A percentile compares a stretch with the other conserved stretches of the same genome.
Evolutionary conservation across 768 basidiomycete genomes (phyloP).

Genomic region (Russula sp.): DNA sequence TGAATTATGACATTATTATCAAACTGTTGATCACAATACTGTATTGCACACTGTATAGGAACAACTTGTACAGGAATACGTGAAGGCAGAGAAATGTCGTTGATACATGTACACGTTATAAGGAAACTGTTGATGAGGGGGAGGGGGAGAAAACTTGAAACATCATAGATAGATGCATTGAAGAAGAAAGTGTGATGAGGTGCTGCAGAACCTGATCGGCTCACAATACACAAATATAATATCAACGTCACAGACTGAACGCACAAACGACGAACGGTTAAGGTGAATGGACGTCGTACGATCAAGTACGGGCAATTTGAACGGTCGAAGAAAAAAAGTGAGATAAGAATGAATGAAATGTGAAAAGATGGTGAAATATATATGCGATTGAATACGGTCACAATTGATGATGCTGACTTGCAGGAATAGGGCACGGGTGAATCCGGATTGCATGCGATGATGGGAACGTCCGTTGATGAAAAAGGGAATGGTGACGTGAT

Average conservation of each 20-base stretch:
- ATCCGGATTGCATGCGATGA: constrained; percentile 27
- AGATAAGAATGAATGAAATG: constrained; percentile 28
- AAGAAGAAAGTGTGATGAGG: constrained; percentile 11
- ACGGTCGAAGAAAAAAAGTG: constrained; percentile 21
- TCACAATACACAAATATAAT: constrained; percentile 21
- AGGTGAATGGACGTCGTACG: constrained; percentile 23
- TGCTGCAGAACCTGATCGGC: constrained; percentile 13
- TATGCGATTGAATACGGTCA: constrained; percentile 27
- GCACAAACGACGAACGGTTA: constrained; percentile 19
- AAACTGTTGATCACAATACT: constrained; percentile 11
- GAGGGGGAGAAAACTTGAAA: constrained; percentile 5
- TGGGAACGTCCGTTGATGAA: constrained; percentile 26
- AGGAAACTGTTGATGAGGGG: constrained; percentile 7
- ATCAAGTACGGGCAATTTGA: constrained; percentile 16
- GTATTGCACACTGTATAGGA: constrained; percentile 27
- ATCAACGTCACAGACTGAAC: constrained; percentile 14
- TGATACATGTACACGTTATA: constrained; percentile 26
- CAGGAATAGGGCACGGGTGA: constrained; percentile 23
- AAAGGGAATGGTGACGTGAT: constrained; percentile 27
- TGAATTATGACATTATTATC: neutral
- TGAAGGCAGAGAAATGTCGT: constrained; percentile 13
- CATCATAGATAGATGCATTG: constrained; percentile 28
- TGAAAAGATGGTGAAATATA: constrained; percentile 27
- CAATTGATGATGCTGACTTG: constrained; percentile 27
- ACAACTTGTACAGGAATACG: constrained; percentile 27